phyloP scores from a whole-genome alignment of 352 stramenopile species.

The Pilasporangium apinafurcum region DNA sequence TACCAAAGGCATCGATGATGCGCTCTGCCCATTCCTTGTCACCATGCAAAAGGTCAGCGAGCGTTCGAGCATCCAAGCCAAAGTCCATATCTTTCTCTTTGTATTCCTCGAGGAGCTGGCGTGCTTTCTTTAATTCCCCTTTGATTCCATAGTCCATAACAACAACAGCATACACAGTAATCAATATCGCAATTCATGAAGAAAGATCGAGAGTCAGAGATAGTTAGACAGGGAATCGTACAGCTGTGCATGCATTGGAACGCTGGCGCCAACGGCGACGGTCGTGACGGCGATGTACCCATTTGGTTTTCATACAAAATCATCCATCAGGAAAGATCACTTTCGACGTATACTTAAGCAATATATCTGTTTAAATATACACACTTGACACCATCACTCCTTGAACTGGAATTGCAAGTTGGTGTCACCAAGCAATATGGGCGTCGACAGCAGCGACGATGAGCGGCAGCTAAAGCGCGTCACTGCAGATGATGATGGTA shows the following conservation, averaged over 20 bases:
- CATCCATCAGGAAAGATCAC: too few species aligned
- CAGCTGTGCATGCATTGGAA: constrained; percentile 56
- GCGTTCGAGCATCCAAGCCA: constrained; percentile 39
- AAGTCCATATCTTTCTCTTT: constrained; percentile 77
- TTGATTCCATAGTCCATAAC: neutral
- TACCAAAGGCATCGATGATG: constrained; percentile 53
- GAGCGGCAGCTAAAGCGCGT: too few species aligned
- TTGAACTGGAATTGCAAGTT: too few species aligned
- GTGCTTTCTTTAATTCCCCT: constrained; percentile 52
- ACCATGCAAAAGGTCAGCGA: constrained; percentile 35
- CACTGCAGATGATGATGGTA: too few species aligned
- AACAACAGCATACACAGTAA: neutral
- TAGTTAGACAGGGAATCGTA: constrained; percentile 7
- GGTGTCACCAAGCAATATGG: too few species aligned
- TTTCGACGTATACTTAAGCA: too few species aligned
- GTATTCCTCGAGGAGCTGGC: constrained; percentile 49
- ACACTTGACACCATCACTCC: too few species aligned
- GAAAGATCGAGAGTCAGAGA: too few species aligned
- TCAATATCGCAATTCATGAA: neutral
- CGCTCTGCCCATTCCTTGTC: constrained; percentile 47
- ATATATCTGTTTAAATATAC: too few species aligned
- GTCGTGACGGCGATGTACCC: constrained; percentile 37
- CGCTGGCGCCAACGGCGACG: constrained; percentile 23
- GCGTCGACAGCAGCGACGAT: too few species aligned
- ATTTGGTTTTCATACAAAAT: constrained; percentile 25